Evolutionary conservation across 139 green algal genomes (phyloP), one percentile per base, ranked within the genome.

Genomic region (Marvania coccoides): DNA sequence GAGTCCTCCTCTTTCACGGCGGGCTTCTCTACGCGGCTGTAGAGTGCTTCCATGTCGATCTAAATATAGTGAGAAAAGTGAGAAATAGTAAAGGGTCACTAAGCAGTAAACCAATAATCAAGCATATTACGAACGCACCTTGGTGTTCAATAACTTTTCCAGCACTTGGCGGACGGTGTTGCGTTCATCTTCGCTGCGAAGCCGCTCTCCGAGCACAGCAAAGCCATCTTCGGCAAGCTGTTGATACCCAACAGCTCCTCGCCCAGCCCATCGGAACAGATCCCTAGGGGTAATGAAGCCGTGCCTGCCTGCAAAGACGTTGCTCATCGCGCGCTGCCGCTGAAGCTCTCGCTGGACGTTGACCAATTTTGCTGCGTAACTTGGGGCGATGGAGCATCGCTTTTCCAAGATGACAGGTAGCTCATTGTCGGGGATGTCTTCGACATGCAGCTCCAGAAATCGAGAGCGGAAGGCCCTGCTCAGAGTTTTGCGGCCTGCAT

Each of bases 361-460:
- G 19, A 98, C 89, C 58, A 98, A 81, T 70, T 95, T 96, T 8
- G 48, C 46, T 0, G 91, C 91, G 48, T 98, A 94, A 38, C 68
- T 86, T 14, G 85, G 83, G 1, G 86, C 76, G 23, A 92, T 85
- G 47, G 54, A 61, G 47, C 87, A 93, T 28, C 90, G 66, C 54
- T 81, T 70, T 73, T 98, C 82, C 59, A 98, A 58, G 55, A 98
- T 96, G 19, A 67, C 73, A 13, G 78, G 61, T 30, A 99, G 88
- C 85, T 99, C 95, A 13, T 56, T 36, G 53, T 98, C 89, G 0
- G 95, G 95, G 28, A 98, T 89, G 60, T 99, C 94, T 7, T 91
- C 90, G 15, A 99, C 85, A 65, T 97, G 87, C n/a, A 99, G 79
- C 84, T 99, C 95, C 67, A 98, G 75, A 78, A 99, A 99, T 34